phyloP scores from a whole-genome alignment of 2,329 filamentous ascomycete species.

The Clathrospora elynae region DNA sequence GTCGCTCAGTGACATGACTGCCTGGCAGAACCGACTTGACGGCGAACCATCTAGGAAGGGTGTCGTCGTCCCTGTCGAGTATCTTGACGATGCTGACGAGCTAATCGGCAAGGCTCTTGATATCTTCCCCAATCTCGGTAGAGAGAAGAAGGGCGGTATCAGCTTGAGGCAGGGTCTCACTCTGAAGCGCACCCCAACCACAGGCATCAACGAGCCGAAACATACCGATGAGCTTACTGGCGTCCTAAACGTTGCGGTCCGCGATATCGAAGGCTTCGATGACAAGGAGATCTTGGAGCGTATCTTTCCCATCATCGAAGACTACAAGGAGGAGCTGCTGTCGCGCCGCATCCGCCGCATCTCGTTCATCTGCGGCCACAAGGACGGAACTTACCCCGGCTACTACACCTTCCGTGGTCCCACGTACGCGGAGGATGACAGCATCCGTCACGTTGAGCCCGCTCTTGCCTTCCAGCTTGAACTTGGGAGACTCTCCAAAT shows the following conservation, averaged over 20 bases:
- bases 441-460: conserved; percentile 95
- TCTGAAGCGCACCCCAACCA: conserved; percentile 68
- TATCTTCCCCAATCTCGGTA: conserved; percentile 67
- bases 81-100: conserved; percentile 93
- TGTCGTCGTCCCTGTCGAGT: conserved; percentile 91
- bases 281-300: conserved; percentile 80
- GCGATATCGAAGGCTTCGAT: conserved; percentile 81
- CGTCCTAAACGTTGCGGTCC: conserved; percentile 89
- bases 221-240: conserved; percentile 82
- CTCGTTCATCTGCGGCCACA: conserved; percentile 95
- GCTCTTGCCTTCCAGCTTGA: conserved; percentile 98
- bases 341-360: conserved; percentile 82
- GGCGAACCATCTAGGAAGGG: conserved; percentile 83
- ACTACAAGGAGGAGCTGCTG: conserved; percentile 82
- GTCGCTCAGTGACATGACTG: conserved; percentile 97
- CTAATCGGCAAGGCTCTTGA: conserved; percentile 82
- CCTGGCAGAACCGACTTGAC: conserved; percentile 73
- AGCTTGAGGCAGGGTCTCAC: conserved; percentile 49
- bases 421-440: conserved; percentile 84
- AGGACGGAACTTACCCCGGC: conserved; percentile 90
- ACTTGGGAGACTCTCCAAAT: conserved; percentile 89
- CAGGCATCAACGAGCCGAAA: conserved; percentile 45
- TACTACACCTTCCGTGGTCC: conserved; percentile 99
- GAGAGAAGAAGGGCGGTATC: conserved; percentile 60
- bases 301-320: conserved; percentile 75